phyloP scores from a whole-genome alignment of 495 filamentous ascomycete genomes.

The Daldinia childiae region DNA sequence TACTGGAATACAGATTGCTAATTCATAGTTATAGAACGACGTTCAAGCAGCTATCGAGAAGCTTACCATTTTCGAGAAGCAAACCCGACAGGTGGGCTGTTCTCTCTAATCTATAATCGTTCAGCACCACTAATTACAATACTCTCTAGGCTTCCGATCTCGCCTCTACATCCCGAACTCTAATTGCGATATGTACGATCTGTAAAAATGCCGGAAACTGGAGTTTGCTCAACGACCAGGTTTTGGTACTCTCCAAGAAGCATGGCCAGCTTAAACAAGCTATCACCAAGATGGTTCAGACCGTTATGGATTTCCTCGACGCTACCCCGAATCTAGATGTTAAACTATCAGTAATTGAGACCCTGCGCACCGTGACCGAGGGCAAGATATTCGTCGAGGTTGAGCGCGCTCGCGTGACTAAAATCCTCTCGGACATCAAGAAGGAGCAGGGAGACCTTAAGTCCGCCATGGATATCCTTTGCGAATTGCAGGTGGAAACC shows the following conservation, averaged over 20 bases:
- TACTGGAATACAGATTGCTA: slow-evolving; percentile 25
- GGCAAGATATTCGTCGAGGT: slow-evolving; percentile 99
- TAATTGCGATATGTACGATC: slow-evolving; percentile 89
- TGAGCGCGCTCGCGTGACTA: slow-evolving; percentile 93
- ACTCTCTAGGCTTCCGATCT: slow-evolving; percentile 83
- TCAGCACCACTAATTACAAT: slow-evolving; percentile 28
- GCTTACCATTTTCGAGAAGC: slow-evolving; percentile 89
- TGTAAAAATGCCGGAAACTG: slow-evolving; percentile 93
- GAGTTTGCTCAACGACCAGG: slow-evolving; percentile 94
- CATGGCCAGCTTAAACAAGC: slow-evolving; percentile 99
- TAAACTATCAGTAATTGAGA: slow-evolving; percentile 93
- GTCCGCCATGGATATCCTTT: slow-evolving; percentile 89
- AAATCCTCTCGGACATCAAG: slow-evolving; percentile 95
- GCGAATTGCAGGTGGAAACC: slow-evolving; percentile 97
- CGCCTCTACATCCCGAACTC: slow-evolving; percentile 87
- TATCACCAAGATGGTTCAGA: slow-evolving; percentile 98
- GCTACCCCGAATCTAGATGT: slow-evolving; percentile 78
- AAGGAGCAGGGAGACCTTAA: slow-evolving; percentile 91
- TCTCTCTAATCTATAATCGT: slow-evolving; percentile 4
- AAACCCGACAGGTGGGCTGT: slow-evolving; percentile 83
- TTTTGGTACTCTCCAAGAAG: slow-evolving; percentile 95
- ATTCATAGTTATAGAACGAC: slow-evolving; percentile 65
- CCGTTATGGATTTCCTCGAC: slow-evolving; percentile 91
- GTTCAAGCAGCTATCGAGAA: slow-evolving; percentile 90
- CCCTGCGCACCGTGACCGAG: slow-evolving; percentile 93